phyloP scores from a whole-genome alignment of 805 yeast genomes.

The Suhomyces kilbournensis region DNA sequence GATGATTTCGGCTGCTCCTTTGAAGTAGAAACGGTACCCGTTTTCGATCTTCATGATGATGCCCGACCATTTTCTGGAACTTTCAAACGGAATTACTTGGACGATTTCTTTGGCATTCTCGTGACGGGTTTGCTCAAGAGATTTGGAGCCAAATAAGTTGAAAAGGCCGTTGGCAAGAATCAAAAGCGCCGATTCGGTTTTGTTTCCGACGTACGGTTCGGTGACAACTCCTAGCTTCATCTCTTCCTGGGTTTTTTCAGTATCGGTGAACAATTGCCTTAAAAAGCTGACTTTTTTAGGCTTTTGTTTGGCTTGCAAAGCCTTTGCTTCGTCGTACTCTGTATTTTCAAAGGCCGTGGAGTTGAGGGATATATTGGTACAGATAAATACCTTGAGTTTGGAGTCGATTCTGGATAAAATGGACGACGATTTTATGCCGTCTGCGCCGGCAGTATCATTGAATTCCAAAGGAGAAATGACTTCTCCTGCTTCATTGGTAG shows the following conservation, averaged over 20 bases:
- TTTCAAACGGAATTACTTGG: constrained; percentile 86
- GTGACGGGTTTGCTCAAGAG: constrained; percentile 43
- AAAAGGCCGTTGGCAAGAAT: constrained; percentile 61
- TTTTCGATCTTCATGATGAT: constrained; percentile 53
- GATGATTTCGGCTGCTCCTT: constrained; percentile 95
- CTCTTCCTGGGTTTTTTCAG: constrained; percentile 6
- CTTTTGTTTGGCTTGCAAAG: constrained; percentile 21
- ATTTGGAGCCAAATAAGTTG: constrained; percentile 38
- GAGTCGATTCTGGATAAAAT: constrained; percentile 18
- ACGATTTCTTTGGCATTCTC: constrained; percentile 37
- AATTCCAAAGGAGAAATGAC: constrained; percentile 33
- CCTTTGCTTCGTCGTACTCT: constrained; percentile 34
- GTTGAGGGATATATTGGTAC: constrained; percentile 66
- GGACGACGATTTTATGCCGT: constrained; percentile 21
- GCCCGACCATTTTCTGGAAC: constrained; percentile 91
- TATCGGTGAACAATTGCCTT: constrained; percentile 19
- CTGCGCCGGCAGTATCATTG: constrained; percentile 40
- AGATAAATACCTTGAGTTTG: constrained; percentile 25
- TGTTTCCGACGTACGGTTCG: constrained; percentile 82
- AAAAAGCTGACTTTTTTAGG: constrained; percentile 31
- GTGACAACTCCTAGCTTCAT: constrained; percentile 17
- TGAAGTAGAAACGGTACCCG: constrained; percentile 62
- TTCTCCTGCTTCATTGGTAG: not conserved
- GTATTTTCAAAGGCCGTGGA: constrained; percentile 86
- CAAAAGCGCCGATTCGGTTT: constrained; percentile 89